phyloP scores from a whole-genome alignment of 2,329 filamentous ascomycete genomes.

The Penicillium psychrosexuale region DNA sequence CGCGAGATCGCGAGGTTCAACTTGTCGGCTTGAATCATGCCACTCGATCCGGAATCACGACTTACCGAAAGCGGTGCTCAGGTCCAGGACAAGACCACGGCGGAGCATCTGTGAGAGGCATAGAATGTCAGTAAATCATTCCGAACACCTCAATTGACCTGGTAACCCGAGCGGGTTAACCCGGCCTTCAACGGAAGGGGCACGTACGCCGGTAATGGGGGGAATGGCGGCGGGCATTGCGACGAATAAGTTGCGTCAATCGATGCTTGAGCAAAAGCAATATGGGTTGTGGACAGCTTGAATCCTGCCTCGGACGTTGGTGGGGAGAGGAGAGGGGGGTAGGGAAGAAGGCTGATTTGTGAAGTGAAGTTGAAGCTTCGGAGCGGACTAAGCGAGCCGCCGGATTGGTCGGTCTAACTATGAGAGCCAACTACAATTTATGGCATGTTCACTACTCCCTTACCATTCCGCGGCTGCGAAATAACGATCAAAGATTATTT shows the following conservation, averaged over 20 bases:
- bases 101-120: slow-evolving; percentile 57
- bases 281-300: slow-evolving; percentile 17
- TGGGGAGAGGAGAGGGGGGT: slow-evolving; percentile 21
- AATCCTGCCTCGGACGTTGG: slow-evolving; percentile 25
- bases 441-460: slow-evolving; percentile 1
- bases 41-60: slow-evolving; percentile 21
- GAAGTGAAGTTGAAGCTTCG: slow-evolving; percentile 39
- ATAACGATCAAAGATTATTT: not conserved
- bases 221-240: slow-evolving; percentile 44
- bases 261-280: slow-evolving; percentile 7
- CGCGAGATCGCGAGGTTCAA: slow-evolving; percentile 2
- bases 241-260: slow-evolving; percentile 19
- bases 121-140: slow-evolving; percentile 16
- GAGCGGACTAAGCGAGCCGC: slow-evolving; percentile 39
- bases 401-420: slow-evolving; percentile 29
- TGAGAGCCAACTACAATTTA: not conserved
- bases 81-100: slow-evolving; percentile 62
- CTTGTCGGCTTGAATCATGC: slow-evolving; percentile 17
- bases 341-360: slow-evolving; percentile 19
- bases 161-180: slow-evolving; percentile 18
- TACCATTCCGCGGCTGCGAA: not conserved
- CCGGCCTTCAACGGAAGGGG: slow-evolving; percentile 19
- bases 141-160: not conserved
- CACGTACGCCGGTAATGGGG: slow-evolving; percentile 49
- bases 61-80: slow-evolving; percentile 64